Conservation (phyloP, 2,329 filamentous ascomycete genomes). For the Diaporthe batatas region DNA sequence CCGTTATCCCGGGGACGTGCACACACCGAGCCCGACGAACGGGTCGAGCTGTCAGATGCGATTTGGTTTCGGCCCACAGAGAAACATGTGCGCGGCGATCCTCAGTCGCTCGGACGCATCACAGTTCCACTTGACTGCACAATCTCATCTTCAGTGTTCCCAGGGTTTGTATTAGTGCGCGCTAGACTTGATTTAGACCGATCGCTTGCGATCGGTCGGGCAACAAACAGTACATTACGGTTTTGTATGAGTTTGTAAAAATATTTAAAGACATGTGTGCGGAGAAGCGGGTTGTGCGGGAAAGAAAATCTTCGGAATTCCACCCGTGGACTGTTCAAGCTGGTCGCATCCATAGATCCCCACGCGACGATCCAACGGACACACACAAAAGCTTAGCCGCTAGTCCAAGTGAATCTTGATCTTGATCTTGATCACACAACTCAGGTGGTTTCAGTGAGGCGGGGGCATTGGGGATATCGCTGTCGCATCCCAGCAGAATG, state of each 20-base stretch:
- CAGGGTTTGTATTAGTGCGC: no score
- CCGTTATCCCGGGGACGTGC: neutral
- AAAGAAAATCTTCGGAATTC: neutral
- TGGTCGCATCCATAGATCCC: neutral
- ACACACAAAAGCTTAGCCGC: no score
- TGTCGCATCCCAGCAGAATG: neutral
- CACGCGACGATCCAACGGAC: no score
- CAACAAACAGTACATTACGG: no score
- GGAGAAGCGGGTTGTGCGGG: neutral
- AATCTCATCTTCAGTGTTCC: neutral
- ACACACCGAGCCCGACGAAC: neutral
- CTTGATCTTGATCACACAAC: neutral
- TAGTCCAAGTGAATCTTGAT: no score
- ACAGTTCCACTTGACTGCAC: constrained; percentile 4
- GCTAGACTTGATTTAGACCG: neutral
- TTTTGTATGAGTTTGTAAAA: neutral
- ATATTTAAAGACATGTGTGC: neutral
- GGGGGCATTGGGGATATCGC: neutral
- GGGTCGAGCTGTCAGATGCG: constrained; percentile 22
- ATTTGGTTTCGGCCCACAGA: neutral
- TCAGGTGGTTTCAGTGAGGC: no score
- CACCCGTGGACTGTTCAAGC: neutral
- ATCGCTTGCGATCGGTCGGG: neutral
- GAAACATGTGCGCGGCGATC: constrained; percentile 28
- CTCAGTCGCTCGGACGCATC: constrained; percentile 2